Conservation (phyloP, 495 filamentous ascomycete genomes). For the Pyrenula aspistea region DNA sequence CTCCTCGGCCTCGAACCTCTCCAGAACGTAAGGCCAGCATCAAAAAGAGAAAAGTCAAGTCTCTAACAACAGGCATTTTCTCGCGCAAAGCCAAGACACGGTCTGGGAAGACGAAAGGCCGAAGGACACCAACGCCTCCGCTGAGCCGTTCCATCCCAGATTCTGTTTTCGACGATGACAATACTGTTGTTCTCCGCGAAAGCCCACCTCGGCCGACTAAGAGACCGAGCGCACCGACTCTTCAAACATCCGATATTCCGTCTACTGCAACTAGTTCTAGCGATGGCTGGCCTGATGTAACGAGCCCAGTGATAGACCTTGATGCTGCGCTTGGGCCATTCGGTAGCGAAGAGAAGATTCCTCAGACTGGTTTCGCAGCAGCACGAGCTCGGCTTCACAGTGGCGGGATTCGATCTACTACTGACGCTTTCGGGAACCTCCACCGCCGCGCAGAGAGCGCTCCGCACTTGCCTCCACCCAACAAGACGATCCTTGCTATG, state of each 20-base stretch:
- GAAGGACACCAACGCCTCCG: constrained; percentile 25
- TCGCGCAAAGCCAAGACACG: constrained; percentile 49
- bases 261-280: constrained; percentile 22
- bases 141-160: constrained; percentile 26
- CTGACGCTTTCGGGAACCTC: constrained; percentile 53
- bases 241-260: constrained; percentile 30
- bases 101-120: constrained; percentile 17
- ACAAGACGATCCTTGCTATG: constrained; percentile 47
- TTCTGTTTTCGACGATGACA: constrained; percentile 41
- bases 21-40: constrained; percentile 45
- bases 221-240: constrained; percentile 15
- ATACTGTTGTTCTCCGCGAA: constrained; percentile 31
- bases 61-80: constrained; percentile 69
- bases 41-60: constrained; percentile 67
- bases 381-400: constrained; percentile 79
- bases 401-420: constrained; percentile 40
- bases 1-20: constrained; percentile 9
- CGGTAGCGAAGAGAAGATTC: constrained; percentile 58
- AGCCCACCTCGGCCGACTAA: constrained; percentile 12
- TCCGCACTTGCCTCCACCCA: constrained; percentile 76
- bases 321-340: constrained; percentile 93
- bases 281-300: constrained; percentile 29
- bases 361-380: constrained; percentile 42
- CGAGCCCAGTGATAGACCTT: constrained; percentile 79
- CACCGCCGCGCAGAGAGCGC: constrained; percentile 89